Base-by-base conservation (phyloP, 345 rosid genomes). In the Lepidium didymum region DNA sequence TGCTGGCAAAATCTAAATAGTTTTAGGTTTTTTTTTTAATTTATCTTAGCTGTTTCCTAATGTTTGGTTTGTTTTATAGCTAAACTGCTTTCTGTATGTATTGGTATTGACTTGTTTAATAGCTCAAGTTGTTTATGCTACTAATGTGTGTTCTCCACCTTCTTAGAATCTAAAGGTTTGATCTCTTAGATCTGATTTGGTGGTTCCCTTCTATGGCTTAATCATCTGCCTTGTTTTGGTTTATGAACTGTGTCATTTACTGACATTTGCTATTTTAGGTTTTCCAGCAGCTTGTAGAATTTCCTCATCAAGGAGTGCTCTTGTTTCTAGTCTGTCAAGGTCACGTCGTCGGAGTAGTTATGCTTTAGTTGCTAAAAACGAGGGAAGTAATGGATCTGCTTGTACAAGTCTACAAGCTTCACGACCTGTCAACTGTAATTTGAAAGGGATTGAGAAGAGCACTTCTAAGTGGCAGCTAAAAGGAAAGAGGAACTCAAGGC, bases 401-500 rank as follows among this genome's bases (percentile, higher is more conserved):
- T 75, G 47, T 70, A 73, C 80, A 62, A 76, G 80, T 79, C 81
- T 78, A 65, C 82, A 78, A 74, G 82, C 77, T 61, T 25, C 47
- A 67, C 63, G 53, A 23, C 60, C 54, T 62, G 60, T 55, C 44
- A 54, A 59, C 68, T 70, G 45, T 67, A 72, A 79, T 67, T 58
- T 76, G 80, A 82, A 81, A 63, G 84, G 83, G 69, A 75, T 81
- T 60, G 98, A 87, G 82, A 85, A 79, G 72, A 87, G 62, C 57
- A 73, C 87, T 46, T 85, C 96, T n/a, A 83, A 87, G 77, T 94
- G 99, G 99, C 96, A 85, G 78, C 80, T 70, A 23, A 94, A 94
- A 83, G 86, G 97, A 74, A 94, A 94, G 86, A 85, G 99, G 80
- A 94, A 94, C 62, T 89, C 85, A 2, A 91, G 97, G 78, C 86